These are phyloP conservation scores for Ogataea dorogensis DNA, from an alignment of 805 yeast genomes.

Conservation along the genomic window DNA sequence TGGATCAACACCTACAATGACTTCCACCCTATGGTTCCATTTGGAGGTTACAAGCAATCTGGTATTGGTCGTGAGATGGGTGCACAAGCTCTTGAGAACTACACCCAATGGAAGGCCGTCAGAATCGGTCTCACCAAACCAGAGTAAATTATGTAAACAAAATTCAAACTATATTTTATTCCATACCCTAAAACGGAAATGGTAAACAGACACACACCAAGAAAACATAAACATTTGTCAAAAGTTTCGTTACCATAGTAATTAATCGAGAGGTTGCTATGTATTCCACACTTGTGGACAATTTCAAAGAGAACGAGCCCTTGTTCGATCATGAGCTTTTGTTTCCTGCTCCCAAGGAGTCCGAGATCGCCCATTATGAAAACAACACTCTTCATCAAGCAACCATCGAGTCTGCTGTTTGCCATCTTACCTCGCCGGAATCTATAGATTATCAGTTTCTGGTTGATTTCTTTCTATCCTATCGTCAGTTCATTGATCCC, in stretches of 20 bases:
- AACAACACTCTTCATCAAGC: slow-evolving; percentile 24
- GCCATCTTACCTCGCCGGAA: slow-evolving; percentile 68
- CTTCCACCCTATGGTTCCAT: slow-evolving; percentile 72
- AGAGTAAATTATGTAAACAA: slow-evolving; percentile 14
- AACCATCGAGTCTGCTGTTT: slow-evolving; percentile 44
- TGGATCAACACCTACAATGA: slow-evolving; percentile 83
- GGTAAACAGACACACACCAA: slow-evolving; percentile 5
- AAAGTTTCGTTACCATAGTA: background rate
- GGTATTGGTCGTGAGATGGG: slow-evolving; percentile 91
- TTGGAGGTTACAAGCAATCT: slow-evolving; percentile 78
- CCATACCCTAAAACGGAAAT: slow-evolving; percentile 2
- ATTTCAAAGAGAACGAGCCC: slow-evolving; percentile 34
- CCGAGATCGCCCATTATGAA: slow-evolving; percentile 31
- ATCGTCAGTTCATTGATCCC: slow-evolving; percentile 65
- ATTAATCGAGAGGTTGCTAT: slow-evolving; percentile 1
- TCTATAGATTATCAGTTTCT: slow-evolving; percentile 73
- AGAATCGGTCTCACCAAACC: slow-evolving; percentile 43
- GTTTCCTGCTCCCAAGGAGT: slow-evolving; percentile 34
- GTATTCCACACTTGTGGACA: slow-evolving; percentile 23
- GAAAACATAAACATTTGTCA: slow-evolving; percentile 5
- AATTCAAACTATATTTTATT: background rate
- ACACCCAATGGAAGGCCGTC: slow-evolving; percentile 73
- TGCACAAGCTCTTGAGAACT: slow-evolving; percentile 69
- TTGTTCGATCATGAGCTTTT: slow-evolving; percentile 33
- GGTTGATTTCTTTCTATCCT: slow-evolving; percentile 85